These are phyloP conservation scores for Kwoniella shivajii DNA, from an alignment of 1,284 basidiomycete species.

Conservation along the genomic window DNA sequence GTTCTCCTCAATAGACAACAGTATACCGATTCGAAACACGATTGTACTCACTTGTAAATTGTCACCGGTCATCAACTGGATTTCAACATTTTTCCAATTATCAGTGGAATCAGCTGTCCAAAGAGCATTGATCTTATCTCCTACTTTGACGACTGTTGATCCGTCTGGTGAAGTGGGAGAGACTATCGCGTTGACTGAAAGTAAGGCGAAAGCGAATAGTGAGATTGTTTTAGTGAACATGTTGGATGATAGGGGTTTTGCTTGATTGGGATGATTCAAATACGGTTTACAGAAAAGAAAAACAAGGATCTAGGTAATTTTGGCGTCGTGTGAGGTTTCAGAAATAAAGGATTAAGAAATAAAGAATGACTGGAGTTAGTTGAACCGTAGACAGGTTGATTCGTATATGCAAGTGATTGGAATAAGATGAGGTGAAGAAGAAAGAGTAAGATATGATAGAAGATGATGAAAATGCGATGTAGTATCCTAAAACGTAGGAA, in stretches of 20 bases:
- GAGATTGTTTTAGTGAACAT: conserved; percentile 19
- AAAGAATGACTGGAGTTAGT: conserved; percentile 9
- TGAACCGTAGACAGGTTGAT: background rate
- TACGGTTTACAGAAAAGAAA: background rate
- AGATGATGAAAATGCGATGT: background rate
- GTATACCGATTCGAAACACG: no score
- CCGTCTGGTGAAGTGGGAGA: conserved; percentile 52
- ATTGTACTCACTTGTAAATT: conserved; percentile 38
- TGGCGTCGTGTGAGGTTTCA: background rate
- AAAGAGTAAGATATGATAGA: no score
- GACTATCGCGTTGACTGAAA: conserved; percentile 27
- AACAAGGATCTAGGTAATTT: background rate
- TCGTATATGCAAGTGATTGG: background rate
- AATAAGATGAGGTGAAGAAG: background rate
- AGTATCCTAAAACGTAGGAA: background rate
- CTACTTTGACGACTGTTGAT: conserved; percentile 45
- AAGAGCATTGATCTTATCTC: conserved; percentile 37
- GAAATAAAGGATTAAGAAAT: background rate
- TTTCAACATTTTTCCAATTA: conserved; percentile 50
- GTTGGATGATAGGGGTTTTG: background rate
- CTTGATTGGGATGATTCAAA: background rate
- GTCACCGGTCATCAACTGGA: conserved; percentile 52
- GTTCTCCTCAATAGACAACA: no score
- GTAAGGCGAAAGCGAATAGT: conserved; percentile 12
- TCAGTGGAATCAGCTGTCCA: conserved; percentile 53